Evolutionary conservation across 169 alveolate genomes (phyloP), one percentile per base, ranked within the genome.

Genomic region (Babesia sp.): DNA sequence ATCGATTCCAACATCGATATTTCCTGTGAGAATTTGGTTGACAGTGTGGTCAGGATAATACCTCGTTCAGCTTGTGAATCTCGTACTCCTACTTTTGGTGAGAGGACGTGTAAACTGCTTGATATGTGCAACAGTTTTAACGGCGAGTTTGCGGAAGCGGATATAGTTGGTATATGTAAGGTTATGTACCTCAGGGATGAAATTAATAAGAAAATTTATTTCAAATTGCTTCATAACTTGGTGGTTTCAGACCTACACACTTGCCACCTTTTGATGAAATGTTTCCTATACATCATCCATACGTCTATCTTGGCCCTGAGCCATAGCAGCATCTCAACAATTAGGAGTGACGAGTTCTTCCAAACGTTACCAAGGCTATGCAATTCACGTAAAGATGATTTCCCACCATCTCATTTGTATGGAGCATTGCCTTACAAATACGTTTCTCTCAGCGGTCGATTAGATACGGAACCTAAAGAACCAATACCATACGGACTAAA

Each of bases 101-200:
- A 54, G 12, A 71, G 64, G 3, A 56, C 24, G 33, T 26, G 46
- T 2, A 60, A 69, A 58, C 37, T 53, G 63, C 36, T 71, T 18
- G 81, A 84, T 26, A 51, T 60, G 22, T 80, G 79, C 56, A 70
- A 79, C 33, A 68, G 85, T 24, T 45, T 61, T n/a, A 81, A 77
- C 69, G 69, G 76, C 60, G 87, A 84, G 12, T 74, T 83, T 53
- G 53, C 79, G 8, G 64, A 81, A 37, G 57, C 67, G 46, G 90
- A 80, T 33, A 66, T 87, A 39, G 63, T 87, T 37, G 89, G 86
- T 24, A 76, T 87, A 7, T 87, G 93, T 53, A 87, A 85, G 73
- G 61, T 87, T 69, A 68, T 87, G 53, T 87, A 73, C 80, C 83
- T 87, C n/a, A 83, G 77, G 67, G 73, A 73, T 50, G 93, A 87